phyloP scores from a whole-genome alignment of 2,329 filamentous ascomycete species.

The Arthrobotrys megalospora region DNA sequence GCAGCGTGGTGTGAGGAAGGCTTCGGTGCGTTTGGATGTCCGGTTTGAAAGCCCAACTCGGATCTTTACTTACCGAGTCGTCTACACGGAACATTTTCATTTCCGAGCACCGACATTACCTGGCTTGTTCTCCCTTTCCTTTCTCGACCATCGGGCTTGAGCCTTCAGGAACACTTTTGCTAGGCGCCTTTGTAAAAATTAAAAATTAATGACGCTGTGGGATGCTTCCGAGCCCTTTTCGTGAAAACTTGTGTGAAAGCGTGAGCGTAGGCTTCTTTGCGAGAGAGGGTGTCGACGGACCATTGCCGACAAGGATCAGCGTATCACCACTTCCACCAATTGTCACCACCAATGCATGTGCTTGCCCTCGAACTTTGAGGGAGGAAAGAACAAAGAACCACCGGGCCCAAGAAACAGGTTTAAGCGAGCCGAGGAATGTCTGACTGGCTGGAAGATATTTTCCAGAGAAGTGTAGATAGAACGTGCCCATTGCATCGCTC shows the following conservation, averaged over 20 bases:
- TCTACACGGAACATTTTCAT: slow-evolving; percentile 48
- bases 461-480: slow-evolving; percentile 11
- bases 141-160: slow-evolving; percentile 4
- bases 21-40: slow-evolving; percentile 48
- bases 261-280: slow-evolving; percentile 4
- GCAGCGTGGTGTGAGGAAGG: slow-evolving; percentile 34
- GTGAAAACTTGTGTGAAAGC: not conserved
- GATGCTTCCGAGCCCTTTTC: slow-evolving; percentile 23
- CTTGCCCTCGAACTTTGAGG: not conserved
- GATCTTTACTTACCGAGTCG: slow-evolving; percentile 56
- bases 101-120: slow-evolving; percentile 54
- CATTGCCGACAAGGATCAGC: slow-evolving; percentile 16
- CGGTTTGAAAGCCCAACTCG: slow-evolving; percentile 40
- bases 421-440: slow-evolving; percentile 30
- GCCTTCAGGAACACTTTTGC: slow-evolving; percentile 9
- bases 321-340: slow-evolving; percentile 12
- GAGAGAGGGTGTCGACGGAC: slow-evolving; percentile 13
- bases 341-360: slow-evolving; percentile 13
- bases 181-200: slow-evolving; percentile 6
- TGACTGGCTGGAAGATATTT: slow-evolving; percentile 11
- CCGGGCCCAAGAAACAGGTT: slow-evolving; percentile 16
- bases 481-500: not conserved
- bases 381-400: slow-evolving; percentile 8
- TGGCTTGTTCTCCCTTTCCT: slow-evolving; percentile 1
- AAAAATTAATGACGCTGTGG: slow-evolving; percentile 10